phyloP scores from a whole-genome alignment of 1,139 yeast species.

The Debaryomycetaceae sp. region DNA sequence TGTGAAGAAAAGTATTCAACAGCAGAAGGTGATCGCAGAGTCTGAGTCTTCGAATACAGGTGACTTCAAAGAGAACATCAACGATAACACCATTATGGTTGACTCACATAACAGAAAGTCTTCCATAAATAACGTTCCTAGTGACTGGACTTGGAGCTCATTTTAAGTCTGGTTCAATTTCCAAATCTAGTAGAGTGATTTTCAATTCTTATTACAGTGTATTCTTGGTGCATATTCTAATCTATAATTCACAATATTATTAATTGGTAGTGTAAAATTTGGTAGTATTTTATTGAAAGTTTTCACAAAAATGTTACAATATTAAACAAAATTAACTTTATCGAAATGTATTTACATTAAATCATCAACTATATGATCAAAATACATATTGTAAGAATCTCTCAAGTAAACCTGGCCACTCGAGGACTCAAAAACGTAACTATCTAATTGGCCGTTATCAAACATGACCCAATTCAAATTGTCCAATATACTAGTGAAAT shows the following conservation, averaged over 20 bases:
- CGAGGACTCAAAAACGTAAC: slow-evolving; percentile 2
- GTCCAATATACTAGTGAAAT: slow-evolving; percentile 1
- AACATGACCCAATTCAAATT: slow-evolving; percentile 4
- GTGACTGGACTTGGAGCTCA: slow-evolving; percentile 49
- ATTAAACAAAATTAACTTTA: too few relatives aligned
- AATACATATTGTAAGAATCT: not conserved
- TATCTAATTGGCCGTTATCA: not conserved
- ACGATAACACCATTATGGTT: slow-evolving; percentile 4
- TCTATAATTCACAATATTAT: not conserved
- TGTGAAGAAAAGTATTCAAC: slow-evolving; percentile 10
- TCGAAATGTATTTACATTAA: not conserved
- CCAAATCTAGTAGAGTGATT: not conserved
- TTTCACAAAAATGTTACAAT: too few relatives aligned
- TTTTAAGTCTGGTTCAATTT: slow-evolving; percentile 27
- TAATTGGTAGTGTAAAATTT: too few relatives aligned
- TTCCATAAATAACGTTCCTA: slow-evolving; percentile 23
- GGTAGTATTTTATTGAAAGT: too few relatives aligned
- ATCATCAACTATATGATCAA: not conserved
- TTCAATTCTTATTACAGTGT: not conserved
- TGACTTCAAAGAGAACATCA: not conserved
- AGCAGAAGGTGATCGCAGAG: not conserved
- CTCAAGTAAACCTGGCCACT: not conserved
- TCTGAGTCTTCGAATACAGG: not conserved
- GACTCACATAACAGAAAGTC: slow-evolving; percentile 9
- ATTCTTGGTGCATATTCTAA: not conserved